Evolutionary conservation across 139 green algal genomes (phyloP), one percentile per base, ranked within the genome.

Genomic region (Tetradesmus lagerheimii): DNA sequence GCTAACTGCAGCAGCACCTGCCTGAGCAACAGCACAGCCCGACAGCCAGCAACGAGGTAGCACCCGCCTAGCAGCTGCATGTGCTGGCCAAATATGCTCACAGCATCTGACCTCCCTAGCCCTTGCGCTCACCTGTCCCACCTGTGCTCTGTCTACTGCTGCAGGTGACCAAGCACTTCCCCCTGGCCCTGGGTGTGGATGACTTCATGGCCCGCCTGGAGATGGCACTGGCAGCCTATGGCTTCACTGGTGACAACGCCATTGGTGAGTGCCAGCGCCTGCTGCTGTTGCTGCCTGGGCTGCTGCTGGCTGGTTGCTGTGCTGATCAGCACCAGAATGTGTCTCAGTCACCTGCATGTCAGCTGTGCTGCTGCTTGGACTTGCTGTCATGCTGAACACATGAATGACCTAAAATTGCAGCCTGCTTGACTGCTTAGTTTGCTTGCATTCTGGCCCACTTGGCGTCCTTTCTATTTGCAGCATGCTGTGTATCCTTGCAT

Each of bases 221-320:
- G 91, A 88, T 97, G 45, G 94, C 92, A 5, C 93, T 98, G 14
- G 95, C 89, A 47, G 91, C 90, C 14, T 96, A 94, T 50, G 96
- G 95, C 67, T 97, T 98, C 92, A 95, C 85, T 34, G 91, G 92
- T 41, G 95, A 97, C 88, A 98, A 98, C 91, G 93, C 93, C 29
- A 98, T 98, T 89, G 94, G 94, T 95, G 87, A 91, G 94, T 15
- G 4, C 5, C 35, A 39, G 11, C 38, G 31, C 34, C 34, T 37
- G 34, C 9, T 80, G 31, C 71, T 45, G 35, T n/a, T 81, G 23
- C 57, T 71, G 57, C 57, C 57, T 23, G 11, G 8, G 57, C 57
- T 71, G 57, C 57, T 71, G 57, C 23, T 71, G 23, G 71, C 71
- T 37, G 2, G 15, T 9, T 37, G 31, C n/a, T 41, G 31, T 20